Conservation (phyloP, 768 basidiomycete genomes). For the Tulasnella sp. region DNA sequence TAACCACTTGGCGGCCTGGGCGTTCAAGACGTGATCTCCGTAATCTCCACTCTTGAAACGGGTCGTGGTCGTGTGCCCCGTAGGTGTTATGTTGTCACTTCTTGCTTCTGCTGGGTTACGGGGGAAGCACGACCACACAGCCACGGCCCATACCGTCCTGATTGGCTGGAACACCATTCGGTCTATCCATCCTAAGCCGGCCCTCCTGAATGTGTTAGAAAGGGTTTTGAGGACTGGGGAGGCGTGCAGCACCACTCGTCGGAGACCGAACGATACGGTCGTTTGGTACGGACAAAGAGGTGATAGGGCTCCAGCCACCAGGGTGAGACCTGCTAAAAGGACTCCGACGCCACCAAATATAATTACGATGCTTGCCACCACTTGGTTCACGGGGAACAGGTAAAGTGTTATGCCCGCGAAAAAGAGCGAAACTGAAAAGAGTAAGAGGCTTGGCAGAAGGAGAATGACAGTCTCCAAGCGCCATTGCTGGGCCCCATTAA, state of each 20-base stretch:
- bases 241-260: not conserved
- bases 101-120: not conserved
- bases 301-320: not conserved
- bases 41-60: not conserved
- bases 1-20: not conserved
- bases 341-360: not conserved
- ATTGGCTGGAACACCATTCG: not conserved
- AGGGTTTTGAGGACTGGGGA: not conserved
- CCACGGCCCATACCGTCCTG: not conserved
- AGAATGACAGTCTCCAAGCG: not conserved
- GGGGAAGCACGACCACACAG: not conserved
- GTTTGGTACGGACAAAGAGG: slow-evolving; percentile 22
- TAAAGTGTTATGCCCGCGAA: slow-evolving; percentile 2
- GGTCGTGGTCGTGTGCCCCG: not conserved
- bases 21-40: not conserved
- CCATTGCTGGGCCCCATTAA: not conserved
- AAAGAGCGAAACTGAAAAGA: slow-evolving; percentile 22
- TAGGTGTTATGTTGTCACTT: not conserved
- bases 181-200: too few species aligned
- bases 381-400: slow-evolving; percentile 2
- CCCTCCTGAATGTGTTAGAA: not conserved
- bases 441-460: slow-evolving; percentile 22
- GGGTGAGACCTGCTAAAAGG: not conserved
- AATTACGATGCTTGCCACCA: slow-evolving; percentile 13
- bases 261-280: slow-evolving; percentile 17